Percentiles rank a stretch among this genome's conserved stretches.
Conservation (phyloP, 129 eudicot species). For the Helichrysum umbraculigerum region DNA sequence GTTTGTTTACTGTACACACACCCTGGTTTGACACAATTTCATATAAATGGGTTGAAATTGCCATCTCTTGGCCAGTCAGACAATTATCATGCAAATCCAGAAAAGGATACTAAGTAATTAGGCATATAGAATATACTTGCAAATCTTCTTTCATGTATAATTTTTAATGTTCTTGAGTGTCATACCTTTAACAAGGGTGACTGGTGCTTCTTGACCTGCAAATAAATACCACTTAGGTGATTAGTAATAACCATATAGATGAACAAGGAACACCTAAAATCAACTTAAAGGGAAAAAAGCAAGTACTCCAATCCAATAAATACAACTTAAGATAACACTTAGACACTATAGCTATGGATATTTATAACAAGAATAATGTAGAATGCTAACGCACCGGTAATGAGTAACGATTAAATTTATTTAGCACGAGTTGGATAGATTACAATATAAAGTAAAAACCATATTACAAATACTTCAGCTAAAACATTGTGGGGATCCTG, state of each 20-base stretch:
- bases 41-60: background rate
- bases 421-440: background rate
- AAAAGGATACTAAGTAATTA: slow-evolving; percentile 19
- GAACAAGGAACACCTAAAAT: background rate
- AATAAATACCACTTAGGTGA: background rate
- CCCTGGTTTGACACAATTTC: background rate
- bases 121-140: background rate
- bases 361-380: background rate
- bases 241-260: slow-evolving; percentile 13
- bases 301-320: background rate
- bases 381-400: background rate
- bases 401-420: background rate
- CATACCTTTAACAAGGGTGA: slow-evolving; percentile 91
- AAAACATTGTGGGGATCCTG: background rate
- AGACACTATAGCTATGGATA: background rate
- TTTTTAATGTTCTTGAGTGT: background rate
- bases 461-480: background rate
- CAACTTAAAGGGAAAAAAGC: background rate
- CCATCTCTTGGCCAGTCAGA: background rate
- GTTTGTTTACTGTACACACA: background rate
- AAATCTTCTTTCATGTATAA: background rate
- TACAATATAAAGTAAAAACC: background rate
- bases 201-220: slow-evolving; percentile 90
- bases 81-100: background rate
- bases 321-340: background rate